Percentiles rank a stretch among this genome's conserved stretches.
These are phyloP conservation scores for Colletotrichum incanum DNA, from an alignment of 2,329 filamentous ascomycete species.

Conservation along the genomic window DNA sequence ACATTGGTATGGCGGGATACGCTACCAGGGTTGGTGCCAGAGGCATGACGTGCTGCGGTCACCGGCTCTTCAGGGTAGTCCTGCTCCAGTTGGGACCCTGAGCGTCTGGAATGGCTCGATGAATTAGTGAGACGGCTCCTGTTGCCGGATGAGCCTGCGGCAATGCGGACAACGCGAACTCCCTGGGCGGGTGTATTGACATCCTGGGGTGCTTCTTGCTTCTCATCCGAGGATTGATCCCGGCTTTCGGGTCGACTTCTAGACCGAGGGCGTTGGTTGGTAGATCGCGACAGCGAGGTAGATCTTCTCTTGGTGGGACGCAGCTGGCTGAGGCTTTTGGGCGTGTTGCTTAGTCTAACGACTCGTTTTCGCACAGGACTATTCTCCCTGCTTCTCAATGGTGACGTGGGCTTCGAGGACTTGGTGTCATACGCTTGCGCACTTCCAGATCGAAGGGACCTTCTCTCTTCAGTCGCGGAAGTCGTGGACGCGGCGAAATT, in stretches of 20 bases:
- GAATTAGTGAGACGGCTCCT: constrained; percentile 54
- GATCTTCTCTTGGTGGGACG: constrained; percentile 63
- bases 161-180: constrained; percentile 70
- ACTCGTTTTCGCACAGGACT: constrained; percentile 72
- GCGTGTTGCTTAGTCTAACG: constrained; percentile 69
- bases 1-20: constrained; percentile 68
- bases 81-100: constrained; percentile 60
- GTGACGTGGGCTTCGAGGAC: constrained; percentile 60
- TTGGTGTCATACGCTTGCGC: constrained; percentile 56
- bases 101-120: constrained; percentile 55
- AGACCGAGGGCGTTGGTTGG: constrained; percentile 49
- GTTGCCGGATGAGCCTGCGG: constrained; percentile 66
- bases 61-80: constrained; percentile 65
- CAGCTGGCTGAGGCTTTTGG: constrained; percentile 60
- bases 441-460: constrained; percentile 65
- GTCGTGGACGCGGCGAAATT: constrained; percentile 62
- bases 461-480: constrained; percentile 60
- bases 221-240: constrained; percentile 60
- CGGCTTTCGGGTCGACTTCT: constrained; percentile 58
- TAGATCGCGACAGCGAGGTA: constrained; percentile 63
- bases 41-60: constrained; percentile 64
- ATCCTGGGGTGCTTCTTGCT: constrained; percentile 54
- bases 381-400: constrained; percentile 62
- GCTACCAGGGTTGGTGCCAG: constrained; percentile 65
- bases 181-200: constrained; percentile 70